Conservation (phyloP, 331 rosid species). For the Malus hybrid region DNA sequence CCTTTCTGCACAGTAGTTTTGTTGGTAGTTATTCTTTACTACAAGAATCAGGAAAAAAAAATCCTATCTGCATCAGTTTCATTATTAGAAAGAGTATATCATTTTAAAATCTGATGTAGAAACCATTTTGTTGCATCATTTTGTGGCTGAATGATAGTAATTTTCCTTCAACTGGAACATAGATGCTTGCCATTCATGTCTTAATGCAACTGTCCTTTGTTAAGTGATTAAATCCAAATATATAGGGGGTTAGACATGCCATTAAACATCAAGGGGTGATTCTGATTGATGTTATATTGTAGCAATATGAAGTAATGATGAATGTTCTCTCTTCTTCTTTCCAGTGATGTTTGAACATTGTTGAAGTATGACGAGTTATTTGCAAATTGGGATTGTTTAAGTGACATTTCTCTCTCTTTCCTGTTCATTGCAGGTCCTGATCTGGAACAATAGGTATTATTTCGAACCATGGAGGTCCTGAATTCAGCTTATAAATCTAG, state of each 20-base stretch:
- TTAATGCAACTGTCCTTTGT: neutral
- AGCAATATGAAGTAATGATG: neutral
- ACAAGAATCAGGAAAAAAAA: neutral
- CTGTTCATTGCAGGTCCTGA: conserved; percentile 50
- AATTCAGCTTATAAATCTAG: conserved; percentile 59
- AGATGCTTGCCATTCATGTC: neutral
- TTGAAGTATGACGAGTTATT: neutral
- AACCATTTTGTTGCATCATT: neutral
- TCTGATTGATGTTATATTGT: neutral
- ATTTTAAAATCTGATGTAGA: neutral
- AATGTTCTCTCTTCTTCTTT: neutral
- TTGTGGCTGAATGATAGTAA: neutral
- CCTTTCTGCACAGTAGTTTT: neutral
- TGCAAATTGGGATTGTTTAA: neutral
- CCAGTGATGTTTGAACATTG: neutral
- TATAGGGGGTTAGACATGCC: neutral
- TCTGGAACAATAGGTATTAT: conserved; percentile 41
- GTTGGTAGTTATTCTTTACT: neutral
- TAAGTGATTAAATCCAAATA: neutral
- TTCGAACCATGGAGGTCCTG: conserved; percentile 57
- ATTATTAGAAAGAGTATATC: neutral
- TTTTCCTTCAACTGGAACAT: neutral
- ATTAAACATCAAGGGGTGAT: neutral
- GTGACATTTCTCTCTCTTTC: neutral
- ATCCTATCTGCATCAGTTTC: neutral